Percentiles rank a stretch among this genome's conserved stretches.
These are phyloP conservation scores for Suillus variegatus DNA, from an alignment of 768 basidiomycete species.

Conservation along the genomic window DNA sequence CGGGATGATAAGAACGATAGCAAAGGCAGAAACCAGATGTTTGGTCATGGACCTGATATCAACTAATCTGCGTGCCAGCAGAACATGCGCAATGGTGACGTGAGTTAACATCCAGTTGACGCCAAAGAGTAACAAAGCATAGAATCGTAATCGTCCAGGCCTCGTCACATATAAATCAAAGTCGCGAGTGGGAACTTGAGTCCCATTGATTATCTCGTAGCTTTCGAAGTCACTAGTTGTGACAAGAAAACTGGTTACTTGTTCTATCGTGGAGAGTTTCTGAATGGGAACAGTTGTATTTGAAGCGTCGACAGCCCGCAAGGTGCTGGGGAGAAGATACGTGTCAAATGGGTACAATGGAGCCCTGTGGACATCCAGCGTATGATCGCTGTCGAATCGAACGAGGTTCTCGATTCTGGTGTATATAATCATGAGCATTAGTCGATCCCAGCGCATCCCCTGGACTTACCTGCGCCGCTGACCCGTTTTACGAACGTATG, in stretches of 20 bases:
- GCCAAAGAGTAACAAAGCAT: slow-evolving; percentile 46
- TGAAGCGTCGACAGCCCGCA: slow-evolving; percentile 40
- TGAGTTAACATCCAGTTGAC: slow-evolving; percentile 59
- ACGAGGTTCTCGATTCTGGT: slow-evolving; percentile 53
- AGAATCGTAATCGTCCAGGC: slow-evolving; percentile 46
- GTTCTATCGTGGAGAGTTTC: slow-evolving; percentile 42
- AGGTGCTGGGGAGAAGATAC: slow-evolving; percentile 49
- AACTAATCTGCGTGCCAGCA: slow-evolving; percentile 40
- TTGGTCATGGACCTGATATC: slow-evolving; percentile 35
- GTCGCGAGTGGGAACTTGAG: slow-evolving; percentile 37
- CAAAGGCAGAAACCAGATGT: slow-evolving; percentile 40
- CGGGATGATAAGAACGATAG: slow-evolving; percentile 47
- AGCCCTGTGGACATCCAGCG: slow-evolving; percentile 55
- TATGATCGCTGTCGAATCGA: slow-evolving; percentile 59
- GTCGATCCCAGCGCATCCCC: not conserved
- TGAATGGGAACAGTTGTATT: slow-evolving; percentile 44
- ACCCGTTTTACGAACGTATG: slow-evolving; percentile 41
- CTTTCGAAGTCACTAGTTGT: slow-evolving; percentile 41
- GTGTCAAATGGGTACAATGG: slow-evolving; percentile 60
- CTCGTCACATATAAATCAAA: slow-evolving; percentile 47
- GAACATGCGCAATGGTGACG: slow-evolving; percentile 46
- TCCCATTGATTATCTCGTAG: slow-evolving; percentile 28
- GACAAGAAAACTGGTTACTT: slow-evolving; percentile 50
- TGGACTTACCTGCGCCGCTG: slow-evolving; percentile 42
- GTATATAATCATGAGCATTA: not conserved